These are phyloP conservation scores for Rosa persica DNA, from an alignment of 306 rosid species.

Conservation along the genomic window DNA sequence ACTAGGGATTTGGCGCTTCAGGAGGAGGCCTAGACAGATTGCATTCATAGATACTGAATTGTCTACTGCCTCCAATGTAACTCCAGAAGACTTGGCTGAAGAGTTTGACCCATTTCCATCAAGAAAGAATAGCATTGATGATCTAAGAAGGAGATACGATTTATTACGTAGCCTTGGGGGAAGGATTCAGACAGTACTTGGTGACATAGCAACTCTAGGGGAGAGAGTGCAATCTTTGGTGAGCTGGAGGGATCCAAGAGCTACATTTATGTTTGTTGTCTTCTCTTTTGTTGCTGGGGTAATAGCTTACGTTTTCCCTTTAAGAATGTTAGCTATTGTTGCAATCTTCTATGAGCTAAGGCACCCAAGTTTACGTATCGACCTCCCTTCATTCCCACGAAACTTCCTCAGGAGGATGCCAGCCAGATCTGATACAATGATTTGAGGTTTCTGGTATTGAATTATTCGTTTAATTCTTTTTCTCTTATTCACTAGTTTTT, in stretches of 20 bases:
- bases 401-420: conserved; percentile 49
- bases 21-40: conserved; percentile 31
- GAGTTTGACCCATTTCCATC: conserved; percentile 56
- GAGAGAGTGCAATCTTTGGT: conserved; percentile 29
- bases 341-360: conserved; percentile 26
- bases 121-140: conserved; percentile 2
- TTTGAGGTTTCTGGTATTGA: conserved; percentile 11
- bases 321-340: neutral
- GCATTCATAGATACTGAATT: conserved; percentile 32
- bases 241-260: conserved; percentile 45
- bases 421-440: conserved; percentile 45
- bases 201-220: conserved; percentile 28
- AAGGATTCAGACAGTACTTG: conserved; percentile 28
- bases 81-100: conserved; percentile 44
- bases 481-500: neutral
- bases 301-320: conserved; percentile 24
- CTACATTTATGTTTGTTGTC: conserved; percentile 32
- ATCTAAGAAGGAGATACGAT: conserved; percentile 36
- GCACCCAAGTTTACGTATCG: conserved; percentile 27
- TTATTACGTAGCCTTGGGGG: conserved; percentile 28
- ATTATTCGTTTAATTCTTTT: neutral
- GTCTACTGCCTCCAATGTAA: conserved; percentile 33
- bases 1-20: neutral
- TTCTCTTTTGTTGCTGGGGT: conserved; percentile 31
- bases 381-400: conserved; percentile 28